Evolutionary conservation across 176 grass and related monocot genomes (phyloP).

Genomic region (Chrysopogon serrulatus): DNA sequence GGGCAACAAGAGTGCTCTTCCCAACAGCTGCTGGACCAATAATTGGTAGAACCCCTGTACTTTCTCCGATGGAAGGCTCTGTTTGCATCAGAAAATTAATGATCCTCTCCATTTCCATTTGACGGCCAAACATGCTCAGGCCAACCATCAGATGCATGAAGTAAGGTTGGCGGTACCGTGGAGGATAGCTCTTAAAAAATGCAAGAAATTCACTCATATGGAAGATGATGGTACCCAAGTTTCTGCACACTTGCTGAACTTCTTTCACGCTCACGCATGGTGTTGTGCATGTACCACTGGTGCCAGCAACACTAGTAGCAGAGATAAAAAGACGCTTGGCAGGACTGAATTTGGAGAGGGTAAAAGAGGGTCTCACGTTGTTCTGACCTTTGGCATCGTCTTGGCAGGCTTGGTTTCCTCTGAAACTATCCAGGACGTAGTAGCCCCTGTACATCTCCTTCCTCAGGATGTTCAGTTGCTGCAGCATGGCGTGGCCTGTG

Average conservation of each 20-base stretch:
- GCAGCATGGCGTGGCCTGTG: constrained; percentile 2
- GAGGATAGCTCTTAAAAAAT: constrained; percentile 1
- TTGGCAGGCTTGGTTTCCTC: background rate
- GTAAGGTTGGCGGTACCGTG: background rate
- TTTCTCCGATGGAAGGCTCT: background rate
- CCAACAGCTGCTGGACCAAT: background rate
- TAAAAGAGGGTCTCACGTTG: background rate
- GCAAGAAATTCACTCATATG: too few relatives aligned
- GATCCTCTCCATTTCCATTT: background rate
- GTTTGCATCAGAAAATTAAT: background rate
- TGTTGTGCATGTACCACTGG: too few relatives aligned
- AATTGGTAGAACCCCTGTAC: background rate
- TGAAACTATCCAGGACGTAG: background rate
- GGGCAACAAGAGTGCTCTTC: constrained; percentile 14
- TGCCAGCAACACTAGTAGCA: too few relatives aligned
- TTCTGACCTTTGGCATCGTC: background rate
- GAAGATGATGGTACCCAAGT: too few relatives aligned
- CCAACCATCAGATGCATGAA: background rate
- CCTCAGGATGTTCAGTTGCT: background rate
- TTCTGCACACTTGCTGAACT: too few relatives aligned
- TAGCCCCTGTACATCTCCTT: background rate
- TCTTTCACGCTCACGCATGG: too few relatives aligned
- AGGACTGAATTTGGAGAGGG: background rate
- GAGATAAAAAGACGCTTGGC: background rate
- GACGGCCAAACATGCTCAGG: background rate